A percentile compares a stretch with the other conserved stretches of the same genome.
Conservation (phyloP, 805 yeast species). For the Nakazawaea populi region DNA sequence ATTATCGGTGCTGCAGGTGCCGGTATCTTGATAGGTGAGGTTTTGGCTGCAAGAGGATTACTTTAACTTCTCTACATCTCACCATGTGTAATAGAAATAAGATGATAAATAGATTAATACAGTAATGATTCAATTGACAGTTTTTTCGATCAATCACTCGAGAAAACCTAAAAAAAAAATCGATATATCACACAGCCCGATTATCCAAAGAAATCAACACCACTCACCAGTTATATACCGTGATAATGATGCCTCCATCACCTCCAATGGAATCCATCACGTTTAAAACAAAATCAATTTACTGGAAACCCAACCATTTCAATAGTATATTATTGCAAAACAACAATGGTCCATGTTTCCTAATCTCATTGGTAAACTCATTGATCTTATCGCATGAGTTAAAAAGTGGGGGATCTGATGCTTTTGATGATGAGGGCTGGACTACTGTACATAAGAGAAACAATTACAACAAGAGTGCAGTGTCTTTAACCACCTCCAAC, state of each 20-base stretch:
- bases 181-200: neutral
- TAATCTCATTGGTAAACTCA: slow-evolving; percentile 72
- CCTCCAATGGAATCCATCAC: slow-evolving; percentile 6
- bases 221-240: too few species aligned
- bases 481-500: neutral
- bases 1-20: slow-evolving; percentile 99
- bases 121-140: too few species aligned
- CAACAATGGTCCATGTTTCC: slow-evolving; percentile 83
- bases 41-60: slow-evolving; percentile 69
- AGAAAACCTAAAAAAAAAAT: too few species aligned
- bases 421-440: slow-evolving; percentile 14
- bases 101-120: too few species aligned
- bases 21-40: slow-evolving; percentile 92
- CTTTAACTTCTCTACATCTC: slow-evolving; percentile 33
- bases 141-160: too few species aligned
- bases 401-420: neutral
- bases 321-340: slow-evolving; percentile 71
- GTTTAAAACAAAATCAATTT: slow-evolving; percentile 22
- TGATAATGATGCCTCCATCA: too few species aligned
- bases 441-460: slow-evolving; percentile 13
- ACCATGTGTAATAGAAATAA: neutral
- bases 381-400: slow-evolving; percentile 46
- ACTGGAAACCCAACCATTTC: slow-evolving; percentile 24
- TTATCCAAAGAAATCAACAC: neutral
- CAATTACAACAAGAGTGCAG: neutral